phyloP scores from a whole-genome alignment of 202 grass and related monocot species.

The Thinopyrum obtusiflorum region DNA sequence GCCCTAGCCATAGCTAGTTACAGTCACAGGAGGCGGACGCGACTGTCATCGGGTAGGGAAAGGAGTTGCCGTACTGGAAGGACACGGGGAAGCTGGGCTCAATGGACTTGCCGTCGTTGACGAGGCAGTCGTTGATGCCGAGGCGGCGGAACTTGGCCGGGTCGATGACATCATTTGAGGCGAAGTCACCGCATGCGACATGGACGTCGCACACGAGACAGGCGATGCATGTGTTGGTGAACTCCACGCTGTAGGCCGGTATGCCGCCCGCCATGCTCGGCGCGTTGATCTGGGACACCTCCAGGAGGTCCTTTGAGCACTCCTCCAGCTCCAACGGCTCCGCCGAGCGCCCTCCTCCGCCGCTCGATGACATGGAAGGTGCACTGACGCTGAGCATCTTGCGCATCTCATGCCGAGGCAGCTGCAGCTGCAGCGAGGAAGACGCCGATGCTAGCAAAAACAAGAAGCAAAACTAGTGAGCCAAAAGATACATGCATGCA shows the following conservation, averaged over 20 bases:
- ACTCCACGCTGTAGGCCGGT: slow-evolving; percentile 25
- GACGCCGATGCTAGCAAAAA: neutral
- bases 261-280: neutral
- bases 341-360: neutral
- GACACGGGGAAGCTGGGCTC: slow-evolving; percentile 35
- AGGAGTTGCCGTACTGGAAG: slow-evolving; percentile 68
- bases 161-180: slow-evolving; percentile 35
- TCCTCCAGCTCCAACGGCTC: neutral
- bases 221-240: slow-evolving; percentile 16
- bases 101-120: slow-evolving; percentile 45
- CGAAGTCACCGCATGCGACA: slow-evolving; percentile 40
- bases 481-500: neutral
- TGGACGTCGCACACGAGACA: slow-evolving; percentile 35
- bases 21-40: slow-evolving; percentile 33
- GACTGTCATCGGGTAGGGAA: slow-evolving; percentile 42
- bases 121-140: slow-evolving; percentile 50
- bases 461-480: neutral
- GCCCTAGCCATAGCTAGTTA: neutral
- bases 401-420: neutral
- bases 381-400: slow-evolving; percentile 21
- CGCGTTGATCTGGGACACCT: neutral
- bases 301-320: slow-evolving; percentile 26
- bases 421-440: neutral
- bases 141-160: slow-evolving; percentile 28
- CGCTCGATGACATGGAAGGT: neutral